These are phyloP conservation scores for Starmera caribaea DNA, from an alignment of 805 yeast genomes.

Conservation along the genomic window DNA sequence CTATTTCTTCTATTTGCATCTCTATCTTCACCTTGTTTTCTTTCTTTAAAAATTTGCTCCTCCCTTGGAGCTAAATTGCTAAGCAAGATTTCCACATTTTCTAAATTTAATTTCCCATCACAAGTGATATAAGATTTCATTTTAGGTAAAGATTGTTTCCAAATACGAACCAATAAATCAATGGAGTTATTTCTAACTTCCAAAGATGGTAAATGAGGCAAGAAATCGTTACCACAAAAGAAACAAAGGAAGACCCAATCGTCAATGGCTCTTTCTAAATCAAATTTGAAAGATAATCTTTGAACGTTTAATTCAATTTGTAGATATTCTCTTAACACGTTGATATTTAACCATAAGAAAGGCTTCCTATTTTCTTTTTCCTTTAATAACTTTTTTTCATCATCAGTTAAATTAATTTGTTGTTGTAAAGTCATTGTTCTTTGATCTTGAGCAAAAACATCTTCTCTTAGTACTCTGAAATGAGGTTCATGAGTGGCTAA, in stretches of 20 bases:
- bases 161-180: constrained; percentile 66
- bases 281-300: constrained; percentile 62
- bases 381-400: constrained; percentile 31
- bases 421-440: constrained; percentile 35
- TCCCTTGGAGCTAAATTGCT: constrained; percentile 61
- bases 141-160: constrained; percentile 66
- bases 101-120: constrained; percentile 75
- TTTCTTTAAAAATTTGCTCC: constrained; percentile 61
- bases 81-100: constrained; percentile 67
- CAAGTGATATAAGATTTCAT: constrained; percentile 76
- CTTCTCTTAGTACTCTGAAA: constrained; percentile 88
- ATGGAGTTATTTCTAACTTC: constrained; percentile 94
- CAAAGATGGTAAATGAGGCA: constrained; percentile 90
- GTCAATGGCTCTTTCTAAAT: constrained; percentile 90
- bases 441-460: constrained; percentile 70
- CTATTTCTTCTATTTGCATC: constrained; percentile 46
- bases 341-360: constrained; percentile 88
- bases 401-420: constrained; percentile 50
- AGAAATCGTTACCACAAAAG: constrained; percentile 96
- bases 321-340: constrained; percentile 78
- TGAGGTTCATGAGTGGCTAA: constrained; percentile 98
- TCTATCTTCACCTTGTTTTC: constrained; percentile 63
- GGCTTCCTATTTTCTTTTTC: constrained; percentile 51
- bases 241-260: constrained; percentile 99
- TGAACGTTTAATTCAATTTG: constrained; percentile 72